These are phyloP conservation scores for Evernia prunastri DNA, from an alignment of 495 filamentous ascomycete species.

Conservation along the genomic window DNA sequence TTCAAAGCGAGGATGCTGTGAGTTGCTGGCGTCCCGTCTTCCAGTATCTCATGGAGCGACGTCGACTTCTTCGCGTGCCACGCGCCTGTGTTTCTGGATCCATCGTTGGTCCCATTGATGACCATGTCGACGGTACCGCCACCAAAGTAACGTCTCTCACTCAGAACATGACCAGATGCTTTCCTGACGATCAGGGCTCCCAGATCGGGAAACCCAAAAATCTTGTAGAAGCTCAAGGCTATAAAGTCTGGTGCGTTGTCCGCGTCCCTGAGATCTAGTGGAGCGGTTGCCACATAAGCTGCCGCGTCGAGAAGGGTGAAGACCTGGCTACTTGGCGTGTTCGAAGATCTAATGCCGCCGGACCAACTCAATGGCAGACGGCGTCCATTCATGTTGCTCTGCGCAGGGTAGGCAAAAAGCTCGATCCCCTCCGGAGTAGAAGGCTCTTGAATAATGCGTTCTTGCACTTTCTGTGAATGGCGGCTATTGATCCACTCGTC, in stretches of 20 bases:
- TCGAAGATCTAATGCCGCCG: slow-evolving; percentile 41
- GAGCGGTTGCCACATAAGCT: slow-evolving; percentile 60
- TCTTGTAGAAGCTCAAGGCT: slow-evolving; percentile 70
- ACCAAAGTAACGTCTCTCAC: slow-evolving; percentile 46
- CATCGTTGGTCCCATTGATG: slow-evolving; percentile 54
- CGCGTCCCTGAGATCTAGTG: slow-evolving; percentile 54
- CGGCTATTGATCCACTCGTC: slow-evolving; percentile 52
- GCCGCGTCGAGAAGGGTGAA: slow-evolving; percentile 70
- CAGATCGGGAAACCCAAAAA: slow-evolving; percentile 74
- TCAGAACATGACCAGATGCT: slow-evolving; percentile 8
- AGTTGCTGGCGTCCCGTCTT: slow-evolving; percentile 85
- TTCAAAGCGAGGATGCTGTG: slow-evolving; percentile 82
- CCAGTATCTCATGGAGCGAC: slow-evolving; percentile 70
- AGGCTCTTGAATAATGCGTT: slow-evolving; percentile 18
- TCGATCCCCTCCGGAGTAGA: slow-evolving; percentile 34
- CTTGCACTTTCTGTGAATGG: neutral
- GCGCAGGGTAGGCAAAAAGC: slow-evolving; percentile 70
- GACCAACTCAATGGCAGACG: slow-evolving; percentile 57
- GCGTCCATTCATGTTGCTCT: slow-evolving; percentile 73
- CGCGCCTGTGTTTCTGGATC: slow-evolving; percentile 36
- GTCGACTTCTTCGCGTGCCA: slow-evolving; percentile 39
- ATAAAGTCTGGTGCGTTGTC: slow-evolving; percentile 63
- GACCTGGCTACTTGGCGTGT: slow-evolving; percentile 36
- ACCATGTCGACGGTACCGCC: slow-evolving; percentile 73
- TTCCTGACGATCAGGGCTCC: slow-evolving; percentile 46